Percentiles rank a stretch among this genome's conserved stretches.
These are phyloP conservation scores for Candida buenavistaensis DNA, from an alignment of 1,139 yeast genomes.

Conservation along the genomic window DNA sequence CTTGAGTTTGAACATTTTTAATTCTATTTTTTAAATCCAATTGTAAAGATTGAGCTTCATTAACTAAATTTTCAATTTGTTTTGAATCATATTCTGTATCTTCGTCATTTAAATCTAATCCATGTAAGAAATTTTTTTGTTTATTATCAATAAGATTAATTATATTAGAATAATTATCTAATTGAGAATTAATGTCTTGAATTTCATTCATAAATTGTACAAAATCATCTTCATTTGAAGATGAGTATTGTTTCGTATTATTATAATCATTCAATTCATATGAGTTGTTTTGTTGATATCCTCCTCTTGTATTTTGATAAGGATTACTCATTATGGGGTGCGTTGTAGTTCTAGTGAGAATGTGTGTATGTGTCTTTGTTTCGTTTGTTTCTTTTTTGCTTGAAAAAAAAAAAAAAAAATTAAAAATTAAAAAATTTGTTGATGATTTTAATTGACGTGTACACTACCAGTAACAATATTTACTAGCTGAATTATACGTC, in stretches of 20 bases:
- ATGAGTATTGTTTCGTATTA: slow-evolving; percentile 19
- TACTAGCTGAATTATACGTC: too few species aligned
- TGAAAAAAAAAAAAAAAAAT: not conserved
- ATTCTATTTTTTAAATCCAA: slow-evolving; percentile 72
- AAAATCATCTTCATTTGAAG: slow-evolving; percentile 53
- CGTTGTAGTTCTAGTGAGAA: not conserved
- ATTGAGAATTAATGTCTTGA: slow-evolving; percentile 75
- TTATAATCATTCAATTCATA: slow-evolving; percentile 33
- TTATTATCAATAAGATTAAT: slow-evolving; percentile 77
- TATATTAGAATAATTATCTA: slow-evolving; percentile 76
- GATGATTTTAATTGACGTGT: too few species aligned
- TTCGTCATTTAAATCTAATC: slow-evolving; percentile 72
- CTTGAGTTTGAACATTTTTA: slow-evolving; percentile 64
- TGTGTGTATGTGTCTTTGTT: not conserved
- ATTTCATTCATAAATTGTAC: slow-evolving; percentile 80
- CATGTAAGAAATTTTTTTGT: slow-evolving; percentile 82
- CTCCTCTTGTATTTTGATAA: slow-evolving; percentile 17
- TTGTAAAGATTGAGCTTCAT: slow-evolving; percentile 81
- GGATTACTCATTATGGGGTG: slow-evolving; percentile 26
- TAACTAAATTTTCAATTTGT: slow-evolving; percentile 74
- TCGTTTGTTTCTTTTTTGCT: too few species aligned
- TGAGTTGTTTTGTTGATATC: slow-evolving; percentile 11
- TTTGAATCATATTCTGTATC: slow-evolving; percentile 69
- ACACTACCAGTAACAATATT: too few species aligned
- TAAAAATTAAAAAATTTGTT: not conserved